These are phyloP conservation scores for Immersiporthe knoxdaviesiana DNA, from an alignment of 2,329 filamentous ascomycete species.

Conservation along the genomic window DNA sequence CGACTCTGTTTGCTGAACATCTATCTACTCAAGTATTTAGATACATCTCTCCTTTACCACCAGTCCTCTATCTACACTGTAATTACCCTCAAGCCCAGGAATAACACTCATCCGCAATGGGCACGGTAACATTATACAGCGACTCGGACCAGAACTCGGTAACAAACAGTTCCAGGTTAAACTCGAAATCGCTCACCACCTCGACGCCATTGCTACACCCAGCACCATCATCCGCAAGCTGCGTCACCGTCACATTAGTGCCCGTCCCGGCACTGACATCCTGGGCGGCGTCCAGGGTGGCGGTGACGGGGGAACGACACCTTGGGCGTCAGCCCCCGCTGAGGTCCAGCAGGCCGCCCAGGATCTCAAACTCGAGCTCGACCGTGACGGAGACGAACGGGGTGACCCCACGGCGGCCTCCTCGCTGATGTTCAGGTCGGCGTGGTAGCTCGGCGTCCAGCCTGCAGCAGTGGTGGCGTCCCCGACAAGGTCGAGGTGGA, in stretches of 20 bases:
- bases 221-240: constrained; percentile 1
- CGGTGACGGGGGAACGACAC: constrained; percentile 36
- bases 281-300: constrained; percentile 33
- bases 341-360: constrained; percentile 36
- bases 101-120: constrained; percentile 37
- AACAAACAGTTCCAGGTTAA: constrained; percentile 34
- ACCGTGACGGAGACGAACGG: constrained; percentile 34
- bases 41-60: background rate
- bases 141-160: constrained; percentile 36
- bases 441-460: constrained; percentile 32
- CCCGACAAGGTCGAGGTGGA: constrained; percentile 39
- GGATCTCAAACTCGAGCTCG: constrained; percentile 33
- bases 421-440: constrained; percentile 31
- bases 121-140: constrained; percentile 35
- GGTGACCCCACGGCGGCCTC: constrained; percentile 32
- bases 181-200: constrained; percentile 35
- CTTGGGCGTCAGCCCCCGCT: constrained; percentile 35
- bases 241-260: constrained; percentile 20
- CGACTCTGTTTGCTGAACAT: too few relatives aligned
- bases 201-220: constrained; percentile 35
- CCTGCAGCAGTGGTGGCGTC: constrained; percentile 20
- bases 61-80: too few relatives aligned
- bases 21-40: background rate
- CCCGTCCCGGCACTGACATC: constrained; percentile 25
- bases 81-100: constrained; percentile 28